Conservation (phyloP, 495 filamentous ascomycete genomes). For the Aspergillus indologenus region DNA sequence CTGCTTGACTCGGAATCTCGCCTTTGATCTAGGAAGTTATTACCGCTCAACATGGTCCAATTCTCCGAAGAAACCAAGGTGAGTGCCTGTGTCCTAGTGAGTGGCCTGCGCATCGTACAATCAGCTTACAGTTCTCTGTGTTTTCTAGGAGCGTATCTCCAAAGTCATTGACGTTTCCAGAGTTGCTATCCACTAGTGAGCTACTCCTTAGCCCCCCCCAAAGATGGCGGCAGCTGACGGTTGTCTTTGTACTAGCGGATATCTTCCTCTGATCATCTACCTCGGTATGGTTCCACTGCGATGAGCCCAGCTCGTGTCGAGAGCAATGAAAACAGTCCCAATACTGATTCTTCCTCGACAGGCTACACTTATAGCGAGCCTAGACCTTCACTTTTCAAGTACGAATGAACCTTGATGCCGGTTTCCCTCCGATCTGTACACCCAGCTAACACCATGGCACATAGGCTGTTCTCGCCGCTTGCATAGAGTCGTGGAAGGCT, state of each 20-base stretch:
- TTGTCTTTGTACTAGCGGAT: constrained; percentile 62
- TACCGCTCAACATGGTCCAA: constrained; percentile 61
- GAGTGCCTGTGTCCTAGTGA: constrained; percentile 10
- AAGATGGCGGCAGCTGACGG: constrained; percentile 30
- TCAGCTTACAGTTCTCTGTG: constrained; percentile 5
- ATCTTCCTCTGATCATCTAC: constrained; percentile 94
- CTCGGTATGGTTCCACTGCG: constrained; percentile 63
- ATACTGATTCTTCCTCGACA: constrained; percentile 33
- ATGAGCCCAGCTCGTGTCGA: neutral
- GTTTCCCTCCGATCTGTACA: neutral
- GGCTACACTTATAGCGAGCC: constrained; percentile 94
- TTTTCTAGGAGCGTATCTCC: constrained; percentile 83
- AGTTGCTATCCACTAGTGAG: constrained; percentile 94
- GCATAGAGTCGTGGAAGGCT: constrained; percentile 30
- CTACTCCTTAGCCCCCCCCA: constrained; percentile 8
- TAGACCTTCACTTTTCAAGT: constrained; percentile 91
- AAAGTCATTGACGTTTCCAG: constrained; percentile 91
- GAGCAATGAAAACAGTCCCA: neutral
- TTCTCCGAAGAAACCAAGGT: constrained; percentile 98
- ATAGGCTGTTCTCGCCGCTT: constrained; percentile 71
- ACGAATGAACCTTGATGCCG: constrained; percentile 21
- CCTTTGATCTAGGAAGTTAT: neutral
- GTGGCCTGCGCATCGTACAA: neutral
- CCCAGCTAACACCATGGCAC: constrained; percentile 15
- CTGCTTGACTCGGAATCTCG: neutral